Conservation (phyloP, 2,329 filamentous ascomycete genomes). For the Seiridium unicorne region DNA sequence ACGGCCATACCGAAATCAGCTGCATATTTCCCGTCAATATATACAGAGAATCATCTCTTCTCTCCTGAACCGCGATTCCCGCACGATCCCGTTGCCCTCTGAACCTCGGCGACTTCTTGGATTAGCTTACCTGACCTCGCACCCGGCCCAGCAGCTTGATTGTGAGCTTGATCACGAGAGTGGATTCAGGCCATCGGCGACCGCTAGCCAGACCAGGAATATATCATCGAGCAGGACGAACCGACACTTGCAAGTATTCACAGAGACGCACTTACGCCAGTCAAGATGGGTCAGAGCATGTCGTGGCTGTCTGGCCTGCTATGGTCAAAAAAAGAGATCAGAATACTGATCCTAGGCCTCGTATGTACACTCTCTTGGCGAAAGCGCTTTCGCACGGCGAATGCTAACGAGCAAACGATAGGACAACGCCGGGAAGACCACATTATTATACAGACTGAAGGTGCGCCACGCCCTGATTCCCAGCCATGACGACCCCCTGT, state of each 20-base stretch:
- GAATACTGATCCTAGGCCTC: slow-evolving; percentile 91
- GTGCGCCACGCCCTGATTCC: slow-evolving; percentile 39
- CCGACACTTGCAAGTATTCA: neutral
- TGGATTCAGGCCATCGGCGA: neutral
- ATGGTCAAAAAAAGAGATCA: slow-evolving; percentile 95
- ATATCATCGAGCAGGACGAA: neutral
- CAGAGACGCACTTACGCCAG: slow-evolving; percentile 5
- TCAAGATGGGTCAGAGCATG: slow-evolving; percentile 62
- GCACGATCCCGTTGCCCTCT: neutral
- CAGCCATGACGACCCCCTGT: neutral
- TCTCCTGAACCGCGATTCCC: neutral
- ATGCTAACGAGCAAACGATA: slow-evolving; percentile 32
- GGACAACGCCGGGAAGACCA: slow-evolving; percentile 99
- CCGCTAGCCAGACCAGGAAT: neutral
- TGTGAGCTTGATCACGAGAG: neutral
- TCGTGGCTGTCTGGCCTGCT: slow-evolving; percentile 72
- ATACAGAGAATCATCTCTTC: neutral
- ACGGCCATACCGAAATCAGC: neutral
- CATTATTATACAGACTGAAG: slow-evolving; percentile 93
- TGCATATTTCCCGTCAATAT: neutral
- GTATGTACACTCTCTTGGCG: slow-evolving; percentile 52
- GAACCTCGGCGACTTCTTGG: slow-evolving; percentile 4
- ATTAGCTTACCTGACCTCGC: slow-evolving; percentile 4
- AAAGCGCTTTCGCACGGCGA: slow-evolving; percentile 5
- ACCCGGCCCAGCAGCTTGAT: neutral